Base-by-base conservation (phyloP, 768 basidiomycete species). In the Daedalea quercina region DNA sequence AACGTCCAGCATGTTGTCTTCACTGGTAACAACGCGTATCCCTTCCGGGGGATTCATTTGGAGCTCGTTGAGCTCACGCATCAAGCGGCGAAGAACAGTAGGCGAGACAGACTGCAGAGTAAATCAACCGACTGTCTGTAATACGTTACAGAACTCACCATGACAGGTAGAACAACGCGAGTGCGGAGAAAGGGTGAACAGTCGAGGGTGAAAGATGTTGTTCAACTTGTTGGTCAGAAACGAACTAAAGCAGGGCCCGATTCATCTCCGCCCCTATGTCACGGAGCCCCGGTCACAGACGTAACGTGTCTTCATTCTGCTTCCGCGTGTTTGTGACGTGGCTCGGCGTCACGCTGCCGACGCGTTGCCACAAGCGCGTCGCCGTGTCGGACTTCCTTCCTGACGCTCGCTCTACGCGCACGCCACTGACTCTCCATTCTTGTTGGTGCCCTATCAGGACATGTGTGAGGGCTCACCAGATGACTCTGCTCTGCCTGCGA, bases 1-100 rank as follows among this genome's bases (percentile, higher is more conserved):
- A 37, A 97, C 77, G 64, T 91, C 86, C 20, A 93, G 71, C 72
- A 95, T 84, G 63, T 95, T 90, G 63, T 94, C 90, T 48, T 96
- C 94, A 55, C 75, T 87, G 2, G 87, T 82, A 51, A 85, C 80
- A 25, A 96, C 77, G 60, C 94, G 84, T 65, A 96, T 91, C n/a
- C 93, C 94, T 63, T 96, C 94, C 12, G 88, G 89, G 33, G 94
- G 94, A 56, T 74, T 84, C 56, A 77, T 85, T 69, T 84, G 82
- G 54, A 97, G 80, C 60, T 89, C 85, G 35, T 75, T 77, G 42
- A 94, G 76, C 71, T 96, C 94, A 50, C 89, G 84, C 78, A 94
- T 87, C 63, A 96, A 72, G 55, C 90, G 85, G 58, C 93, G 90
- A 71, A 91, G 79, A 40, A 82, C 81, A 53, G 79, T 66, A 53